Evolutionary conservation across 495 filamentous ascomycete species (phyloP).

Genomic region (Aspergillus conjunctus): DNA sequence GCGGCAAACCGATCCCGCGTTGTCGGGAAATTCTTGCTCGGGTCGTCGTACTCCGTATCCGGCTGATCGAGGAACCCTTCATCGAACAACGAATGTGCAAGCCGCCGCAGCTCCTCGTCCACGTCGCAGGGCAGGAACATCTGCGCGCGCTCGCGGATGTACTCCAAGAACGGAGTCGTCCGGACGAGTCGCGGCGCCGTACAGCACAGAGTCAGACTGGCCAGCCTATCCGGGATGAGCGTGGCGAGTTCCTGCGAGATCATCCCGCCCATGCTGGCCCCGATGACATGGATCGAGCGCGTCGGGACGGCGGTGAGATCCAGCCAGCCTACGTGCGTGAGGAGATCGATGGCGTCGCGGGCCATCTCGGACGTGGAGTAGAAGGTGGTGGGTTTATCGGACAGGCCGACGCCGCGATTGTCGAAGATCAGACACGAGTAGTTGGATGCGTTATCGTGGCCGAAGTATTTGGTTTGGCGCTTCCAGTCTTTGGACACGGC

Average conservation of each 20-base stretch:
- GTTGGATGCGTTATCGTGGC: constrained; percentile 60
- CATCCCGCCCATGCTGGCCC: constrained; percentile 83
- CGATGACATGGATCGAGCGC: constrained; percentile 67
- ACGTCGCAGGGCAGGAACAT: constrained; percentile 65
- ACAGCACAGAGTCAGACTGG: constrained; percentile 63
- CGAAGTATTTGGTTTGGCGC: constrained; percentile 74
- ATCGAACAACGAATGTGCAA: constrained; percentile 63
- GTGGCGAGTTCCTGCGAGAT: constrained; percentile 79
- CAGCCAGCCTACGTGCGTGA: constrained; percentile 60
- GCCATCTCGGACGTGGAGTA: constrained; percentile 54
- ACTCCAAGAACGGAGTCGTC: constrained; percentile 60
- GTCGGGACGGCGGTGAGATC: constrained; percentile 60
- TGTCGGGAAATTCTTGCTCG: constrained; percentile 60
- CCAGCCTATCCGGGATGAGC: constrained; percentile 62
- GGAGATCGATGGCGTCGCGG: constrained; percentile 63
- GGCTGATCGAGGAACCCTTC: constrained; percentile 58
- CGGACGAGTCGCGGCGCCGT: constrained; percentile 73
- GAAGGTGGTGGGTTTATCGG: constrained; percentile 65
- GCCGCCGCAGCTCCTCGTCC: constrained; percentile 55
- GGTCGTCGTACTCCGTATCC: constrained; percentile 55
- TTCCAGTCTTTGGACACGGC: constrained; percentile 61
- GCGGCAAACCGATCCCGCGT: constrained; percentile 81
- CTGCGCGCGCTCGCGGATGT: constrained; percentile 66
- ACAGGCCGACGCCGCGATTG: constrained; percentile 71
- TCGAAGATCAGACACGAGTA: constrained; percentile 77